Evolutionary conservation across 2,329 filamentous ascomycete species (phyloP), one percentile per base, ranked within the genome.

Genomic region (Thelonectria blattea): DNA sequence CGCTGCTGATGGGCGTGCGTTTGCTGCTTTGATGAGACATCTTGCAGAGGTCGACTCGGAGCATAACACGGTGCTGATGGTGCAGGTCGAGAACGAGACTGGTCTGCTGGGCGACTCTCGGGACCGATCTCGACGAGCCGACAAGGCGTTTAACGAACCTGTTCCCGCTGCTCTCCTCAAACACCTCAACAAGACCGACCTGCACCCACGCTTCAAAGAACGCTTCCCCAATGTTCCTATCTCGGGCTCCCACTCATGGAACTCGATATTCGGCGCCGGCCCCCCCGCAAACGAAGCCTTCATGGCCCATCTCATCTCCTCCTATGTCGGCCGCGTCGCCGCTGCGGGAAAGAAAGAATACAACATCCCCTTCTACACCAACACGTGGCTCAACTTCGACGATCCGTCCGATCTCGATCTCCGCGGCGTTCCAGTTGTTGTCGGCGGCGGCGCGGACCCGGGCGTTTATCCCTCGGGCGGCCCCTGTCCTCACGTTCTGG

Each of bases 1-100:
- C 47, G 53, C 65, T 9, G 75, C 75, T 1, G 75, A 78, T 49
- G 64, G 68, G 0, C 62, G 60, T 4, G 75, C 75, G 0, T 77
- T 78, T 32, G 63, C 69, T 0, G 68, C 67, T 10, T 61, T 78
- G 7, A 72, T 76, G 64, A 54, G 45, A 1, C 71, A 78, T 48
- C 54, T 78, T 0, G 76, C 77, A 7, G 70, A 80, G 3, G 66
- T 84, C 5, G 82, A 85, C 47, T 71, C 70, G 1, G 68, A 75
- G 11, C 74, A 84, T 45, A 76, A 73, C 3, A 85, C 82, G 0
- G 82, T 85, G 0, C 63, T 85, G 2, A 85, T 85, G 83, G 77
- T 85, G 0, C 83, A 85, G 62, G 82, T 86, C n/a, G 80, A 86
- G 68, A 85, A 85, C 43, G 83, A 85, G 71, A 77, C 76, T 0